Conservation (phyloP, 2,329 filamentous ascomycete genomes). For the Monilinia polystroma region DNA sequence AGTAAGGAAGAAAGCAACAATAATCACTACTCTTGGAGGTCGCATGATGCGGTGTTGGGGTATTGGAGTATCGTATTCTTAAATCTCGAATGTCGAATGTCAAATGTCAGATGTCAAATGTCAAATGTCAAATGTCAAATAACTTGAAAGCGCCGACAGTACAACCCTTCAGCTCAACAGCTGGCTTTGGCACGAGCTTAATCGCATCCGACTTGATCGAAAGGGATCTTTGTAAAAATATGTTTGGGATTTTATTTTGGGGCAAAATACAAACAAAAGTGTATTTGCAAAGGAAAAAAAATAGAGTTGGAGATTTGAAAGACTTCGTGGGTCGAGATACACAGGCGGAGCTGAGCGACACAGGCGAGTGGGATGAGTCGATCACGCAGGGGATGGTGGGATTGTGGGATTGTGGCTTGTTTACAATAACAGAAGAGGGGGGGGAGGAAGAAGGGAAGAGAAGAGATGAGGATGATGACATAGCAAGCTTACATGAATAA, state of each 20-base stretch:
- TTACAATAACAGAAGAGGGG: neutral
- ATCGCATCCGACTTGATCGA: constrained; percentile 19
- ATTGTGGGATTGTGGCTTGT: neutral
- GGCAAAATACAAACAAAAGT: constrained; percentile 11
- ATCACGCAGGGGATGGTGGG: neutral
- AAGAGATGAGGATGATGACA: neutral
- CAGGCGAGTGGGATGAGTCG: constrained; percentile 18
- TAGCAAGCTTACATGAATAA: neutral
- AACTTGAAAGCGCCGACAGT: constrained; percentile 8
- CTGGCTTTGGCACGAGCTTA: constrained; percentile 17
- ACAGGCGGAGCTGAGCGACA: neutral
- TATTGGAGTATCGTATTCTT: constrained; percentile 20
- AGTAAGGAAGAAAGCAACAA: constrained; percentile 37
- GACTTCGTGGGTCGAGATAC: constrained; percentile 14
- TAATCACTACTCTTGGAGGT: constrained; percentile 40
- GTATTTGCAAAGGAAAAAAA: neutral
- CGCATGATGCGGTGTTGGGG: constrained; percentile 36
- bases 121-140: constrained; percentile 20
- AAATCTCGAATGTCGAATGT: constrained; percentile 5
- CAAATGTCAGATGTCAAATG: constrained; percentile 18
- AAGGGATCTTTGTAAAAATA: neutral
- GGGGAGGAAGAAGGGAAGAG: neutral
- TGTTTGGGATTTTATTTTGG: neutral
- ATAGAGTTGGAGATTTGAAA: neutral
- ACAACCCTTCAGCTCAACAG: constrained; percentile 22